Percentiles rank a stretch among this genome's conserved stretches.
These are phyloP conservation scores for Cephalotrichum gorgonifer DNA, from an alignment of 2,329 filamentous ascomycete species.

Conservation along the genomic window DNA sequence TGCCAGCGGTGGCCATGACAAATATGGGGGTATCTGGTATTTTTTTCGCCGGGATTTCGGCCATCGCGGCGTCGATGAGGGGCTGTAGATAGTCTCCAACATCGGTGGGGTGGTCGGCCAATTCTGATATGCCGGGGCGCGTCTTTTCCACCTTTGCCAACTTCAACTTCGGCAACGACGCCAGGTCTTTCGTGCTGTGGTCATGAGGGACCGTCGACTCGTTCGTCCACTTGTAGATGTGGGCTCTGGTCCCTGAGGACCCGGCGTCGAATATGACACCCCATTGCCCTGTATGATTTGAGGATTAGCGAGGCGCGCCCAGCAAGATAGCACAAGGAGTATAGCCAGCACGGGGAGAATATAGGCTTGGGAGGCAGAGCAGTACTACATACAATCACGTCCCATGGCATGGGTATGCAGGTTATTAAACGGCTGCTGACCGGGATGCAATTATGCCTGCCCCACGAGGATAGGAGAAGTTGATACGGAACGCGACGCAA, in stretches of 20 bases:
- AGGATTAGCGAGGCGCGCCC: too few species aligned
- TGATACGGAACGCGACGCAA: too few species aligned
- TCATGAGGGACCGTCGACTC: conserved; percentile 27
- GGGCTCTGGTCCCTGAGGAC: conserved; percentile 89
- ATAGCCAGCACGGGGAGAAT: too few species aligned
- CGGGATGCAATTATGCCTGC: conserved; percentile 3
- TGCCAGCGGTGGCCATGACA: conserved; percentile 88
- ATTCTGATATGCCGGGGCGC: conserved; percentile 84
- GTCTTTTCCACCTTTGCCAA: conserved; percentile 91
- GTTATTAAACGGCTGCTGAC: too few species aligned
- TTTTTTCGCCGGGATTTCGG: conserved; percentile 65
- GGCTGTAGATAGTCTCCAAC: conserved; percentile 78
- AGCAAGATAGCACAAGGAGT: too few species aligned
- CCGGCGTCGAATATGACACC: conserved; percentile 96
- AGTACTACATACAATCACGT: too few species aligned
- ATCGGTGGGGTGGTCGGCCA: conserved; percentile 62
- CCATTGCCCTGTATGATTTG: conserved; percentile 48
- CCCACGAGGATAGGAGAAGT: too few species aligned
- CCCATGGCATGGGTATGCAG: too few species aligned
- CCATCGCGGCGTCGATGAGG: conserved; percentile 72
- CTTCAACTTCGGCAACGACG: conserved; percentile 63
- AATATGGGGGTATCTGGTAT: conserved; percentile 83
- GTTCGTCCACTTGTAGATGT: conserved; percentile 91
- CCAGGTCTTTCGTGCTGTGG: not conserved
- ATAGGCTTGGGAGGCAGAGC: too few species aligned